Evolutionary conservation across 2,329 filamentous ascomycete genomes (phyloP).

Genomic region (Esteya vermicola): DNA sequence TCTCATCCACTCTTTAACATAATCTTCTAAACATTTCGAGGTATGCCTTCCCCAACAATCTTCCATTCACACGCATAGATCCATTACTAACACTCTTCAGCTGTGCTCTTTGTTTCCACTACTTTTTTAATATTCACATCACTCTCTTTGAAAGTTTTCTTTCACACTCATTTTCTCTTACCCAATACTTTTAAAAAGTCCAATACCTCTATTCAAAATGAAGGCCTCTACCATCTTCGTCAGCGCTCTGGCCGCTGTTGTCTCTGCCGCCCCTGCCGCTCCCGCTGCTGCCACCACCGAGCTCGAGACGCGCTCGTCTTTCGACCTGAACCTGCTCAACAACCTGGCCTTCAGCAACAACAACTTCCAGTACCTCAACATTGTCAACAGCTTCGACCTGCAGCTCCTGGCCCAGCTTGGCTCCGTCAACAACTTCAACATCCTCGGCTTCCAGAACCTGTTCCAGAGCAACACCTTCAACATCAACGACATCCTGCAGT

Average conservation of each 20-base stretch:
- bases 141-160: constrained; percentile 15
- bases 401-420: constrained; percentile 26
- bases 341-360: constrained; percentile 25
- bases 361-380: constrained; percentile 30
- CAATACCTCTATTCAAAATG: constrained; percentile 25
- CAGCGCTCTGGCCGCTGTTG: constrained; percentile 29
- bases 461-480: constrained; percentile 13
- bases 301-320: constrained; percentile 21
- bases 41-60: constrained; percentile 11
- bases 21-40: constrained; percentile 24
- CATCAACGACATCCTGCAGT: constrained; percentile 9
- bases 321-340: constrained; percentile 26
- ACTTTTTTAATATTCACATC: constrained; percentile 14
- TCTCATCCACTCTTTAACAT: constrained; percentile 28
- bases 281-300: no score
- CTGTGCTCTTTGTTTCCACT: constrained; percentile 27
- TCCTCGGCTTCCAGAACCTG: constrained; percentile 25
- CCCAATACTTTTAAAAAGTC: no score
- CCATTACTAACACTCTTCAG: constrained; percentile 15
- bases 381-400: constrained; percentile 30
- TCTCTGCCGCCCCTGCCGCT: constrained; percentile 26
- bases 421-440: constrained; percentile 29
- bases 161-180: constrained; percentile 8
- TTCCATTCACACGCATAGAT: background rate
- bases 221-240: constrained; percentile 31